These are phyloP conservation scores for Aspergillus sp. DNA, from an alignment of 2,329 filamentous ascomycete genomes.

Conservation along the genomic window DNA sequence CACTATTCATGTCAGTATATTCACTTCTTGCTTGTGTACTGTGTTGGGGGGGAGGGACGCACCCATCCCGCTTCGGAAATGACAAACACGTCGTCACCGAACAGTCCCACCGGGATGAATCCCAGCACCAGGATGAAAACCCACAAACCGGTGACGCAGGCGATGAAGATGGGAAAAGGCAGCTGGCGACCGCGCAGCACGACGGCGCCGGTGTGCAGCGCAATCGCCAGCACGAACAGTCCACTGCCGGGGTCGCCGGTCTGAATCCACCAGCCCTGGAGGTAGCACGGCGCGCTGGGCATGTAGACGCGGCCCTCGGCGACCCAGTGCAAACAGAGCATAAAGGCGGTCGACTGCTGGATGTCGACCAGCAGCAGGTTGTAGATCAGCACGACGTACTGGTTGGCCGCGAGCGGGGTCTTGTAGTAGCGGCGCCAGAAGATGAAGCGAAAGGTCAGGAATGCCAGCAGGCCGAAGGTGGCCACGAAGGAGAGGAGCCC, in stretches of 20 bases:
- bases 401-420: slow-evolving; percentile 50
- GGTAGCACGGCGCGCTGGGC: slow-evolving; percentile 46
- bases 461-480: slow-evolving; percentile 33
- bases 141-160: slow-evolving; percentile 47
- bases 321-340: slow-evolving; percentile 47
- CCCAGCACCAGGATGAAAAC: slow-evolving; percentile 46
- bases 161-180: slow-evolving; percentile 44
- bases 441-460: slow-evolving; percentile 51
- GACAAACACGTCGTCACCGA: slow-evolving; percentile 43
- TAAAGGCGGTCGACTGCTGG: slow-evolving; percentile 49
- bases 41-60: slow-evolving; percentile 14
- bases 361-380: slow-evolving; percentile 52
- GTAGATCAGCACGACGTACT: slow-evolving; percentile 53
- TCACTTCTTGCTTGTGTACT: neutral
- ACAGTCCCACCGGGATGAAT: slow-evolving; percentile 45
- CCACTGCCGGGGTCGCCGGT: slow-evolving; percentile 52
- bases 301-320: slow-evolving; percentile 41
- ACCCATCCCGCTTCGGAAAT: slow-evolving; percentile 52
- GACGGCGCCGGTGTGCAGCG: slow-evolving; percentile 51
- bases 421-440: slow-evolving; percentile 50
- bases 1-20: slow-evolving; percentile 36
- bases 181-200: slow-evolving; percentile 50
- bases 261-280: slow-evolving; percentile 54
- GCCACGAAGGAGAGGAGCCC: slow-evolving; percentile 42
- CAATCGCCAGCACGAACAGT: slow-evolving; percentile 53